These are phyloP conservation scores for Syzygium malaccense DNA, from an alignment of 441 rosid species.

Conservation along the genomic window DNA sequence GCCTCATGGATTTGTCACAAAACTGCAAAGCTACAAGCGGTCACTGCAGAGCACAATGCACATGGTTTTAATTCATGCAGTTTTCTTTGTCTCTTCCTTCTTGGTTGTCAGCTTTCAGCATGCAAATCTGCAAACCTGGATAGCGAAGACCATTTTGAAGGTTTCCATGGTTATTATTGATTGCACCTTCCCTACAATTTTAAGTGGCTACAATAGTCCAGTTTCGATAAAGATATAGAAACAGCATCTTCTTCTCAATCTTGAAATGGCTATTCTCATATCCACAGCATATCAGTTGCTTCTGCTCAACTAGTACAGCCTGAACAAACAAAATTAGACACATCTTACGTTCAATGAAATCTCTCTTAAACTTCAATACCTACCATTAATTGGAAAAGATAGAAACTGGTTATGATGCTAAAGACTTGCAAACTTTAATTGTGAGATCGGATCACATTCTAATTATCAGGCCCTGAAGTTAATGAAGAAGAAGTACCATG, in stretches of 20 bases:
- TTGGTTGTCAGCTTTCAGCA: not conserved
- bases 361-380: not conserved
- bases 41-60: not conserved
- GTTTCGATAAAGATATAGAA: not conserved
- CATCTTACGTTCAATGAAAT: not conserved
- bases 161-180: not conserved
- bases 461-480: not conserved
- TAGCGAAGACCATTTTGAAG: not conserved
- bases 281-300: not conserved
- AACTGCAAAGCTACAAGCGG: not conserved
- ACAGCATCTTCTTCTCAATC: not conserved
- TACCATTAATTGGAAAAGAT: not conserved
- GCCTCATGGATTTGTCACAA: not conserved
- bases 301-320: not conserved
- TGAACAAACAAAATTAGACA: not conserved
- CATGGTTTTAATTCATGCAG: not conserved
- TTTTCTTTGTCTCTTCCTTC: not conserved
- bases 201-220: not conserved
- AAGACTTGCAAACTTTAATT: not conserved
- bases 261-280: not conserved
- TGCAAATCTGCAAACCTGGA: not conserved
- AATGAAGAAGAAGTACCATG: not conserved
- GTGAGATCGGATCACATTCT: not conserved
- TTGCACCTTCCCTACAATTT: not conserved
- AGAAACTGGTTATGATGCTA: not conserved